These are phyloP conservation scores for Closterium sp. DNA, from an alignment of 139 green algal genomes.

Conservation along the genomic window DNA sequence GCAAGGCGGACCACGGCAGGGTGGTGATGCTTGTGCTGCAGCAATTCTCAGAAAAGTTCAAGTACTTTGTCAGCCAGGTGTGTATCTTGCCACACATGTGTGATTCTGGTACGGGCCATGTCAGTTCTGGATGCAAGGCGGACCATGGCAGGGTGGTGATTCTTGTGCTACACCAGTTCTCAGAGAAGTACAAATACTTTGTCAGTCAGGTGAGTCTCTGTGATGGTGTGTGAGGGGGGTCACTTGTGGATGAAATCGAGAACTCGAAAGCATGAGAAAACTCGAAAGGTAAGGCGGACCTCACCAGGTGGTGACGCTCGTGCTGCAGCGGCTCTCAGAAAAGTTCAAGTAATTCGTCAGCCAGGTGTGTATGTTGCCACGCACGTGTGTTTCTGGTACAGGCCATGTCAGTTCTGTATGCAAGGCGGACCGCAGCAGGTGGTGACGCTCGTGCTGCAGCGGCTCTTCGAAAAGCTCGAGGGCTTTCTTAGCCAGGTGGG, in stretches of 20 bases:
- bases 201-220: neutral
- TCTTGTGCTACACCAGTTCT: constrained; percentile 25
- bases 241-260: no score
- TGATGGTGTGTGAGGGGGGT: no score
- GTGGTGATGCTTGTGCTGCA: neutral
- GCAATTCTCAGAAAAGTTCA: constrained; percentile 30
- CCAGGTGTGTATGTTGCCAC: no score
- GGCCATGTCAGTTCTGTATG: constrained; percentile 23
- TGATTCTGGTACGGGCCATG: no score
- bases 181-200: constrained; percentile 23
- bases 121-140: constrained; percentile 53
- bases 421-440: constrained; percentile 65
- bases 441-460: constrained; percentile 34
- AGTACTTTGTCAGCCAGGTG: constrained; percentile 6
- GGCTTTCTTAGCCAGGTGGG: neutral
- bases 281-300: no score
- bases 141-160: constrained; percentile 60
- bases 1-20: no score
- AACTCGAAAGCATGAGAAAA: no score
- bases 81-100: no score
- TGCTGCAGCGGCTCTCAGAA: neutral
- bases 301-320: no score
- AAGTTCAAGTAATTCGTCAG: constrained; percentile 32
- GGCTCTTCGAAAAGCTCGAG: constrained; percentile 24
- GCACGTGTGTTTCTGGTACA: no score